A percentile compares a stretch with the other conserved stretches of the same genome.
phyloP scores from a whole-genome alignment of 2,329 filamentous ascomycete genomes.

The Fusarium pseudonygamai region DNA sequence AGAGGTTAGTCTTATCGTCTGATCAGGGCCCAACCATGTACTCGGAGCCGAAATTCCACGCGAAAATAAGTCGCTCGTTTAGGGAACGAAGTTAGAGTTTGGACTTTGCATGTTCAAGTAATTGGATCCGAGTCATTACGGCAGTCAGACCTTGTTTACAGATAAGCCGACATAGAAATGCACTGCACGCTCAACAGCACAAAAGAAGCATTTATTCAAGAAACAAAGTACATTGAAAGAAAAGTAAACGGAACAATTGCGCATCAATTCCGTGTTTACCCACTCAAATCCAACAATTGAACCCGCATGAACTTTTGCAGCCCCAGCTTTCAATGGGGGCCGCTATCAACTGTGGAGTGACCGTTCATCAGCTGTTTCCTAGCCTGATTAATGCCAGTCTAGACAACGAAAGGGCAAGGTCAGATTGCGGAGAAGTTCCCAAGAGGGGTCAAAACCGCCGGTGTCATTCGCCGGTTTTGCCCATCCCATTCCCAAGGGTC shows the following conservation, averaged over 20 bases:
- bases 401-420: not conserved
- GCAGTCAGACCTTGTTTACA: accelerated
- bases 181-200: no score
- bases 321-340: not conserved
- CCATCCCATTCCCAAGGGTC: not conserved
- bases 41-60: not conserved
- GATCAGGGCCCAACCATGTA: not conserved
- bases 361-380: not conserved
- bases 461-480: slow-evolving; percentile 16
- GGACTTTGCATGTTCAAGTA: not conserved
- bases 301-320: not conserved
- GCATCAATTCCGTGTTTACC: not conserved
- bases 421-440: slow-evolving; percentile 7
- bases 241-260: not conserved
- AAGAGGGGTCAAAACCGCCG: slow-evolving; percentile 1
- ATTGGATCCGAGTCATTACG: not conserved
- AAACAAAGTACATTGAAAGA: no score
- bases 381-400: not conserved
- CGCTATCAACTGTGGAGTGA: slow-evolving; percentile 10
- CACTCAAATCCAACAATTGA: not conserved
- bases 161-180: accelerated
- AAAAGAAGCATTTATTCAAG: not conserved
- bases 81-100: not conserved
- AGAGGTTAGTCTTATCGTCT: not conserved
- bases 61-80: not conserved